A percentile compares a stretch with the other conserved stretches of the same genome.
Conservation (phyloP, 2,329 filamentous ascomycete genomes). For the Colletotrichum australisinense region DNA sequence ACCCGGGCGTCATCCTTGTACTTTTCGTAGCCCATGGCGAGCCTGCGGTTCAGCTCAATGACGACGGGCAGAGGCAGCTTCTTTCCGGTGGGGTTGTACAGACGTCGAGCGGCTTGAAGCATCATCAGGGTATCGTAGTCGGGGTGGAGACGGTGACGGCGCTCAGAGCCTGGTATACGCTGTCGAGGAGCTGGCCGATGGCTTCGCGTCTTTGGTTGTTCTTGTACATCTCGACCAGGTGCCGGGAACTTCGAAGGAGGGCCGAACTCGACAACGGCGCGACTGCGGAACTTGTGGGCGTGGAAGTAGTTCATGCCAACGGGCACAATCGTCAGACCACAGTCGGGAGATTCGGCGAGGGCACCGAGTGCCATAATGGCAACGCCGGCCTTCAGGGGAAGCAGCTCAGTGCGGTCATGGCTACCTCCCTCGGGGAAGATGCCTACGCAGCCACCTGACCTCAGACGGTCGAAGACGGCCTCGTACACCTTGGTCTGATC, state of each 20-base stretch:
- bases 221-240: constrained; percentile 88
- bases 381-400: constrained; percentile 95
- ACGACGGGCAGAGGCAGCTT: constrained; percentile 93
- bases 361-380: constrained; percentile 98
- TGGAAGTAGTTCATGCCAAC: constrained; percentile 99
- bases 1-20: constrained; percentile 94
- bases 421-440: constrained; percentile 98
- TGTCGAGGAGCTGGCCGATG: constrained; percentile 86
- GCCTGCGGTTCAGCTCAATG: constrained; percentile 90
- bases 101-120: constrained; percentile 90
- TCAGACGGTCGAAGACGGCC: constrained; percentile 87
- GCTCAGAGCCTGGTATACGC: constrained; percentile 85
- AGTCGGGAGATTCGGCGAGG: constrained; percentile 85
- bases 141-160: constrained; percentile 92
- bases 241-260: constrained; percentile 83
- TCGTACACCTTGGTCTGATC: constrained; percentile 95
- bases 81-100: constrained; percentile 95
- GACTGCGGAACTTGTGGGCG: constrained; percentile 96
- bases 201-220: constrained; percentile 86
- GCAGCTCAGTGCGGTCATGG: constrained; percentile 90
- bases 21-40: constrained; percentile 90
- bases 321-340: constrained; percentile 92
- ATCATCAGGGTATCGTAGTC: constrained; percentile 98
- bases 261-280: constrained; percentile 96
- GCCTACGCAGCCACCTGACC: constrained; percentile 87